phyloP scores from a whole-genome alignment of 2,329 filamentous ascomycete species.

The Cylindrodendrum hubeiense region DNA sequence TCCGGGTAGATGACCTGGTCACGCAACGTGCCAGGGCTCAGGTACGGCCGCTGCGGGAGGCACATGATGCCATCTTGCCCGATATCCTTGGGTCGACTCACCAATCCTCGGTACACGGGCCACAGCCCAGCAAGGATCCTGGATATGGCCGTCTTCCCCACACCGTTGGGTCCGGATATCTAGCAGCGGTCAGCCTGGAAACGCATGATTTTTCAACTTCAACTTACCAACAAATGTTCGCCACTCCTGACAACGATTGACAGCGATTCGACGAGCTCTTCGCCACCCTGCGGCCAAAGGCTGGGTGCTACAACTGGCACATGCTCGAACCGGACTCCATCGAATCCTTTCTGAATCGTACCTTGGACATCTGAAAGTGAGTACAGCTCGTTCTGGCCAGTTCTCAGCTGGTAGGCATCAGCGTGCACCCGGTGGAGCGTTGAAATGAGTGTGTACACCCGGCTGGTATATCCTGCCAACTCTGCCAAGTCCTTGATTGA shows the following conservation, averaged over 20 bases:
- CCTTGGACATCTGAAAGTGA: slow-evolving; percentile 93
- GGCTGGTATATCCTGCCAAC: slow-evolving; percentile 93
- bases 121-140: slow-evolving; percentile 92
- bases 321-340: slow-evolving; percentile 92
- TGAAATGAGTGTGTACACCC: slow-evolving; percentile 95
- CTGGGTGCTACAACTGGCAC: slow-evolving; percentile 92
- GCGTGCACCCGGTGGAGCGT: slow-evolving; percentile 95
- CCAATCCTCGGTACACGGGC: slow-evolving; percentile 94
- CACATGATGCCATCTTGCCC: slow-evolving; percentile 98
- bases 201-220: not conserved
- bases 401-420: slow-evolving; percentile 81
- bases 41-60: slow-evolving; percentile 91
- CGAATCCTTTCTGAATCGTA: slow-evolving; percentile 93
- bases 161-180: slow-evolving; percentile 95
- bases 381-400: slow-evolving; percentile 81
- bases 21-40: slow-evolving; percentile 90
- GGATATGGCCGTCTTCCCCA: slow-evolving; percentile 90
- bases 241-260: slow-evolving; percentile 91
- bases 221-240: slow-evolving; percentile 82
- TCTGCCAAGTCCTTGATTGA: slow-evolving; percentile 98
- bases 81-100: slow-evolving; percentile 84
- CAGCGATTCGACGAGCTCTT: slow-evolving; percentile 89
- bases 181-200: slow-evolving; percentile 42
- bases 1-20: slow-evolving; percentile 99
- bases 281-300: slow-evolving; percentile 89